Percentiles rank a stretch among this genome's conserved stretches.
These are phyloP conservation scores for Talaromyces sp. DNA, from an alignment of 2,329 filamentous ascomycete species.

Conservation along the genomic window DNA sequence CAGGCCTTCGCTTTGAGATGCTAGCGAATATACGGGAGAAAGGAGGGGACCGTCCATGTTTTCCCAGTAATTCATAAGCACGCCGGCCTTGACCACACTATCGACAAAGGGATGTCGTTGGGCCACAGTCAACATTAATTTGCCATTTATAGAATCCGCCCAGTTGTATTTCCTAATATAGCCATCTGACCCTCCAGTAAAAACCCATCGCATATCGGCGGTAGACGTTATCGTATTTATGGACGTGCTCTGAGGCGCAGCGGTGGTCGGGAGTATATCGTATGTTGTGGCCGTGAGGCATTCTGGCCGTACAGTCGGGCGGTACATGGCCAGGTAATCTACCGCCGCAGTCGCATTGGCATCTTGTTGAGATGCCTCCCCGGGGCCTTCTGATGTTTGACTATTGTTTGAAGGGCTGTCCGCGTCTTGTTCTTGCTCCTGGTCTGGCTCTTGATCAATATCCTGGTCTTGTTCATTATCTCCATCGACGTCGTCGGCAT, in stretches of 20 bases:
- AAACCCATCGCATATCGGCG: slow-evolving; percentile 89
- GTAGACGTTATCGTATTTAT: slow-evolving; percentile 91
- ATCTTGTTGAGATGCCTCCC: slow-evolving; percentile 36
- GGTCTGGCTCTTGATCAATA: slow-evolving; percentile 29
- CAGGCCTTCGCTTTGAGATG: slow-evolving; percentile 79
- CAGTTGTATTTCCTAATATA: slow-evolving; percentile 98
- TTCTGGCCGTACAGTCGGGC: slow-evolving; percentile 65
- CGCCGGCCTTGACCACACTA: slow-evolving; percentile 90
- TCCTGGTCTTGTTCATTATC: slow-evolving; percentile 35
- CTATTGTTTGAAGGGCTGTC: slow-evolving; percentile 36
- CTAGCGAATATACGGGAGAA: slow-evolving; percentile 92
- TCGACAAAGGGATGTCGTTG: slow-evolving; percentile 96
- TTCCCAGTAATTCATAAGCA: slow-evolving; percentile 96
- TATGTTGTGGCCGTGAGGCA: slow-evolving; percentile 75
- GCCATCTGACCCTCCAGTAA: slow-evolving; percentile 88
- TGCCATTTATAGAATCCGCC: slow-evolving; percentile 88
- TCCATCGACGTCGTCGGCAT: slow-evolving; percentile 27
- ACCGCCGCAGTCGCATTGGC: slow-evolving; percentile 36
- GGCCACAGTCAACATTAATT: slow-evolving; percentile 86
- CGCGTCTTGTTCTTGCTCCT: slow-evolving; percentile 27
- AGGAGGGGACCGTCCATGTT: slow-evolving; percentile 73
- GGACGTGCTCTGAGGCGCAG: slow-evolving; percentile 89
- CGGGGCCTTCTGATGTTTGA: slow-evolving; percentile 32
- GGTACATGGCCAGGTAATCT: slow-evolving; percentile 39
- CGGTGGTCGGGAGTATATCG: slow-evolving; percentile 95